Evolutionary conservation across 805 yeast genomes (phyloP), one percentile per base, ranked within the genome.

Genomic region (Naumovozyma castellii): DNA sequence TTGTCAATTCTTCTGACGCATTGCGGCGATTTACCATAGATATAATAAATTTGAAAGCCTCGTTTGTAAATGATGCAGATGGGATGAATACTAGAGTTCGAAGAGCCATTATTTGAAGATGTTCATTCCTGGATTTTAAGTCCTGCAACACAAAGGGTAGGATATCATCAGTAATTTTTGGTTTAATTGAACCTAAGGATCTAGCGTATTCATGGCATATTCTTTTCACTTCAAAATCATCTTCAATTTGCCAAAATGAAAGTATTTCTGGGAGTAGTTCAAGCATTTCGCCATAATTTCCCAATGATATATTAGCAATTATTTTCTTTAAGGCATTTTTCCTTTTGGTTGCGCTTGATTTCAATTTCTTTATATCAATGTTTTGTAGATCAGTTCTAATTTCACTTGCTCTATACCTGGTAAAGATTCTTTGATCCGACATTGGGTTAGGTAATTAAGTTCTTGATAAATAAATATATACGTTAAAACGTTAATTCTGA

Each of bases 231-330:
- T 84, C 94, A 22, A 77, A 43, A 60, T 85, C 94, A 48, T 71
- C 72, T 58, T 71, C 66, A 42, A 68, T 61, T 35, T 67, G 66
- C 52, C 82, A 64, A n/a, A 79, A 61, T 28, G 58, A 54, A 5
- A 75, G 43, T 5, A 85, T 71, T 38, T 84, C 94, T 1, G 79
- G 78, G 52, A 80, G 73, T 40, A 90, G 56, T 15, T 64, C 57
- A 9, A 76, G 68, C 75, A 87, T 75, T 54, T 90, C 96, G 41
- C 72, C 72, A 33, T 47, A 46, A 57, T 84, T 85, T 37, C 87
- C 86, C 61, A 86, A 69, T 4, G 94, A 80, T 60, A 86, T 72
- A 59, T 87, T 88, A 33, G 95, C 90, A 5, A 88, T 69, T 19
- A 86, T 72, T 52, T 82, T 83, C 57, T 79, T 80, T 52, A 90